Evolutionary conservation across 2,329 filamentous ascomycete genomes (phyloP).

Genomic region (Zymoseptoria ardabiliae): DNA sequence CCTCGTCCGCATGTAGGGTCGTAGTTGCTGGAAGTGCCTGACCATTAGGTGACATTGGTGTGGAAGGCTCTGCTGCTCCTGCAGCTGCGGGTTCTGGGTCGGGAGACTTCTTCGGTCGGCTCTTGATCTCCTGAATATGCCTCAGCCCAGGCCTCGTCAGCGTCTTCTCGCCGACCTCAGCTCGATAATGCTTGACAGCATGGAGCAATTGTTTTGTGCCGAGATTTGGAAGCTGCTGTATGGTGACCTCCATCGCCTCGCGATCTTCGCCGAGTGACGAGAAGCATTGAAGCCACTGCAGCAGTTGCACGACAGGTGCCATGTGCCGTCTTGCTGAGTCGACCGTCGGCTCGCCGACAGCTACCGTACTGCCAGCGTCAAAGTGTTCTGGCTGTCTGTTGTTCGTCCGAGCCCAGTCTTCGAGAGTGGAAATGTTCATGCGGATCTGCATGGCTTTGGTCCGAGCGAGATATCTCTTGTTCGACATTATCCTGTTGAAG

Average conservation of each 20-base stretch:
- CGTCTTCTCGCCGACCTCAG: slow-evolving; percentile 90
- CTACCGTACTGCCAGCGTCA: slow-evolving; percentile 79
- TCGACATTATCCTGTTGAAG: slow-evolving; percentile 97
- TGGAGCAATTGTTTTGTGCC: slow-evolving; percentile 86
- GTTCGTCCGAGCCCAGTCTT: slow-evolving; percentile 92
- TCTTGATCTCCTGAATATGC: slow-evolving; percentile 73
- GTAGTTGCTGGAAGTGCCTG: slow-evolving; percentile 9
- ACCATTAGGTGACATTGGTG: slow-evolving; percentile 17
- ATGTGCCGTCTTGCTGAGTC: slow-evolving; percentile 79
- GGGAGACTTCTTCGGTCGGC: slow-evolving; percentile 34
- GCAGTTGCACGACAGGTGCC: slow-evolving; percentile 80
- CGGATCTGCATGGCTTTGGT: slow-evolving; percentile 99
- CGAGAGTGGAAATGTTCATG: slow-evolving; percentile 92
- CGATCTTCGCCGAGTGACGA: slow-evolving; percentile 87
- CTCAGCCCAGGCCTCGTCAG: slow-evolving; percentile 82
- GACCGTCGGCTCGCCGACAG: slow-evolving; percentile 77
- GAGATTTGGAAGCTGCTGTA: slow-evolving; percentile 80
- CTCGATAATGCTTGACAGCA: slow-evolving; percentile 83
- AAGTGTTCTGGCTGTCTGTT: slow-evolving; percentile 93
- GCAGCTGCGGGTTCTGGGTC: slow-evolving; percentile 3
- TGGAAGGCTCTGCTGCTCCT: slow-evolving; percentile 4
- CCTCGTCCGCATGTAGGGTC: slow-evolving; percentile 43
- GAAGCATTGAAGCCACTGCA: slow-evolving; percentile 98
- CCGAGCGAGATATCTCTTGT: slow-evolving; percentile 83
- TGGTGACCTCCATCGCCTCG: slow-evolving; percentile 77